Evolutionary conservation across 73 alveolate species (phyloP), one percentile per base, ranked within the genome.

Genomic region (Stentor roeselii): DNA sequence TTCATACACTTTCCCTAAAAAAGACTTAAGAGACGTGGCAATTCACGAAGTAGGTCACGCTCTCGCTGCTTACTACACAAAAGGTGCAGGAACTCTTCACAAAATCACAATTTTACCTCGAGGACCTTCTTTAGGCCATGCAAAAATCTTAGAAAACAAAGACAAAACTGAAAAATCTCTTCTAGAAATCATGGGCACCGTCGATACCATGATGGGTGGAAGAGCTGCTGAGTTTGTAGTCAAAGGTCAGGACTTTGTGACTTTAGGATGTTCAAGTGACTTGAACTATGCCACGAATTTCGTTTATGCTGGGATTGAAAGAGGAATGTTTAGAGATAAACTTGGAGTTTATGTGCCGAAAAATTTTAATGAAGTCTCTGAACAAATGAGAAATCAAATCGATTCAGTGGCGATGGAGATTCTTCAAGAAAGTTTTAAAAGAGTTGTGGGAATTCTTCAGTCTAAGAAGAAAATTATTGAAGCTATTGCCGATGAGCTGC

Each of bases 171-270:
- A 39, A 14, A n/a, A n/a, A n/a, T n/a, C n/a, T n/a, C n/a, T n/a
- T n/a, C n/a, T n/a, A n/a, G 90, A 89, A 84, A 95, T 94, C 39
- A 75, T 92, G 6, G 97, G 97, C 40, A 86, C 87, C 41, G 90
- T 94, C 39, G 98, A 94, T 78, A 95, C 89, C 0, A 96, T 97
- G 3, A 87, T 94, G 95, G 98, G 98, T 14, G 98, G 98, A n/a
- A 95, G 96, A 75, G 94, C 96, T 21, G 98, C 98, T 76, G 98
- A 94, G 84, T 86, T 87, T n/a, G 35, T 94, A 3, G 90, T 90
- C 90, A 37, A 90, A 14, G 98, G 98, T 3, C 85, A 86, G 6
- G 92, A 90, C 34, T 60, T 83, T 35, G 86, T 94, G 38, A 89
- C 98, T 3, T 74, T 93, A 34, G 98, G 98, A 30, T 94, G 98